Base-by-base conservation (phyloP, 345 rosid species). In the Lepidium aucheri region DNA sequence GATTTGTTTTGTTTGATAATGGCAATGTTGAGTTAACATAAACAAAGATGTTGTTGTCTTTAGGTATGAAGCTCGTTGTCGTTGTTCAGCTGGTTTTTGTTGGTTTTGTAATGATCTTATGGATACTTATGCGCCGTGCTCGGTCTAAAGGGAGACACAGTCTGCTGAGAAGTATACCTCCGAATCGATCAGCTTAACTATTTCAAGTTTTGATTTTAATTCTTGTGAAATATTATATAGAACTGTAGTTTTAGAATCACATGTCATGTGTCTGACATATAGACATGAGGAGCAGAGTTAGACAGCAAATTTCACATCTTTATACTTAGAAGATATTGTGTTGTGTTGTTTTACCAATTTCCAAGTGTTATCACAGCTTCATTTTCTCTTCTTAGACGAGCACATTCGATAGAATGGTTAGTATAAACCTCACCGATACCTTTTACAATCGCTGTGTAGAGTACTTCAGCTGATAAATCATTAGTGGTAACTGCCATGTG, bases 51-150 rank as follows among this genome's bases (percentile, higher is more conserved):
- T 16, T 54, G 76, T 69, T 55, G 38, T 77, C 36, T 73, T 33
- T 82, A 90, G 96, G 85, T 67, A 60, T 90, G 86, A 64, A 75
- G 75, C 67, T 75, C 35, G 16, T 64, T 12, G 51, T 64, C 0
- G 62, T 20, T 3, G 16, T 75, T 60, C 79, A 75, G 47, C 6
- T 75, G 24, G 67, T 56, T 69, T 42, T 69, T 17, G 34, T 70
- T 3, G 75, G 72, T 39, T 70, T 69, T 43, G 58, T 75, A 52
- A 11, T 58, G 71, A 20, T 70, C 51, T 36, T 75, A 4, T 69
- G 75, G 79, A 38, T 57, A 56, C 49, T 64, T 14, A 67, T 56
- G 47, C 22, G 47, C 1, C 63, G 63, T 30, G 52, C 14, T 75
- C 56, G 79, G 70, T 58, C 71, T 49, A 75, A 55, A 53, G 65